Base-by-base conservation (phyloP, 129 eudicot species). In the Smallanthus sonchifolius region DNA sequence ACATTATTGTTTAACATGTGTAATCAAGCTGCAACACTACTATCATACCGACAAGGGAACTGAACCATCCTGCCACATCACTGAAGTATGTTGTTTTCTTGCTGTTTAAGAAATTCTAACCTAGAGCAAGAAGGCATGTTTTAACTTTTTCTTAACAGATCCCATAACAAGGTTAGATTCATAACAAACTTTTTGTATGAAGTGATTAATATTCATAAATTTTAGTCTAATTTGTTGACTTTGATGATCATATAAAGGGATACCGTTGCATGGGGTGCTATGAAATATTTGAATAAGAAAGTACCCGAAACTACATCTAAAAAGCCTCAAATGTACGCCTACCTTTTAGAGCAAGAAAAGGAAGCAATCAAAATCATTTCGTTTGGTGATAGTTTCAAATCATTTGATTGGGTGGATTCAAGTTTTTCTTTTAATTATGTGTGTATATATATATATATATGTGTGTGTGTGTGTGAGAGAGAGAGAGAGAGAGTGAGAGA, bases 111-210 rank as follows among this genome's bases (percentile, higher is more conserved):
- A 88, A 62, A 80, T 91, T 36, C 70, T 94, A 56, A 70, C 85
- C 10, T 92, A 94, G 91, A 91, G 99, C 96, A 94, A 91, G 75
- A 91, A 86, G 75, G 88, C 93, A 0, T 94, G 96, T 80, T 85
- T 94, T 65, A 83, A 81, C 73, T 91, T 91, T 67, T 91, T 96
- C 82, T 88, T 94, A 43, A 85, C 93, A 16, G 75, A 37, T 49
- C 99, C 97, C 15, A 83, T 91, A 16, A 94, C 93, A 68, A 94
- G 99, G 98, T 93, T 69, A 47, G 75, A 32, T 38, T 28, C 19
- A 30, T 37, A 30, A 32, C 20, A 57, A 57, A 2, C 38, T 65
- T 13, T 57, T 49, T 39, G 51, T 43, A 40, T 15, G 77, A 44
- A 60, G 67, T 20, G 56, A 40, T 69, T 13, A 45, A 20, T 36